Percentiles rank a stretch among this genome's conserved stretches.
Evolutionary conservation across 2,329 filamentous ascomycete species (phyloP).

Genomic region (Aschersonia sp.): DNA sequence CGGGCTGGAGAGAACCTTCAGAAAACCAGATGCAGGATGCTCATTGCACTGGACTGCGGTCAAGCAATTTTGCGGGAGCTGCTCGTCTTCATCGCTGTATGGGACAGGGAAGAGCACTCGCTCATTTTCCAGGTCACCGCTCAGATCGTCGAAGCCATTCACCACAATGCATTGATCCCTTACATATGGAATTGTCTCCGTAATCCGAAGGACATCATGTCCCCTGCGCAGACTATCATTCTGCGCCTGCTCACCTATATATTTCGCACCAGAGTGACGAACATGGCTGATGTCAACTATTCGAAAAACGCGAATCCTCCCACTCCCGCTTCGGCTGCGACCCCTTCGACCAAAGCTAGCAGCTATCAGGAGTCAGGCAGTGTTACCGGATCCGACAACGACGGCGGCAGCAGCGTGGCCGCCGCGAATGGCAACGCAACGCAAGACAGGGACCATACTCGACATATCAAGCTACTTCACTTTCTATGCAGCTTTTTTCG

Average conservation of each 20-base stretch:
- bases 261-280: constrained; percentile 46
- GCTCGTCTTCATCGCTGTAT: constrained; percentile 90
- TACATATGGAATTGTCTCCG: constrained; percentile 86
- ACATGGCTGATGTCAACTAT: constrained; percentile 15
- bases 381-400: background rate
- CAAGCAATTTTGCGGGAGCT: constrained; percentile 81
- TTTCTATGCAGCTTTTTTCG: constrained; percentile 91
- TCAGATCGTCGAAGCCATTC: constrained; percentile 86
- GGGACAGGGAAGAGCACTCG: constrained; percentile 87
- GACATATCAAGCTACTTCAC: constrained; percentile 54
- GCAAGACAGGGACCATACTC: constrained; percentile 33
- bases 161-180: constrained; percentile 77
- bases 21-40: constrained; percentile 76
- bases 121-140: constrained; percentile 94
- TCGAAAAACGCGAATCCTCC: constrained; percentile 5
- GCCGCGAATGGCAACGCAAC: constrained; percentile 19
- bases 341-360: background rate
- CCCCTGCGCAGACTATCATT: constrained; percentile 84
- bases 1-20: constrained; percentile 68
- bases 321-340: background rate
- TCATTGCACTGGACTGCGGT: constrained; percentile 80
- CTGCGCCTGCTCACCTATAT: constrained; percentile 84
- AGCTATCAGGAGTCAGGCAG: constrained; percentile 15
- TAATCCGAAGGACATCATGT: constrained; percentile 92
- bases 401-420: background rate